phyloP scores from a whole-genome alignment of 257 asterid genomes.

The Verbena officinalis region DNA sequence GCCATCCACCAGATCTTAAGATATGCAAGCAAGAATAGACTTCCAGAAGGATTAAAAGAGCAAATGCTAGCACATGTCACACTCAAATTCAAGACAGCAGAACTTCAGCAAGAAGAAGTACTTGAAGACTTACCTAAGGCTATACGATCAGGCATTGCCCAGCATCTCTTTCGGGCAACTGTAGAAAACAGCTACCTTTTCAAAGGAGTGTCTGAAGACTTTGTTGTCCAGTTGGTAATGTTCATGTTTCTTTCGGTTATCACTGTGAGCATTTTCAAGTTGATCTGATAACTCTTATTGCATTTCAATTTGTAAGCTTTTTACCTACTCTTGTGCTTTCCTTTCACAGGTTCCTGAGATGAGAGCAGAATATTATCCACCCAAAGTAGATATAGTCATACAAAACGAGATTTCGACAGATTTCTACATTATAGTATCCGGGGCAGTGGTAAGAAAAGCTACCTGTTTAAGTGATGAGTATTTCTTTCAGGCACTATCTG shows the following conservation, averaged over 20 bases:
- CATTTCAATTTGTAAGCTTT: conserved; percentile 6
- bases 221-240: conserved; percentile 78
- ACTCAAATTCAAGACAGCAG: conserved; percentile 88
- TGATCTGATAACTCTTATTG: conserved; percentile 5
- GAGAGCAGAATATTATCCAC: conserved; percentile 94
- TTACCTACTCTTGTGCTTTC: neutral
- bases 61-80: conserved; percentile 88
- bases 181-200: conserved; percentile 77
- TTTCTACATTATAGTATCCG: conserved; percentile 84
- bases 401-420: conserved; percentile 93
- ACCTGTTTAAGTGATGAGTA: conserved; percentile 4
- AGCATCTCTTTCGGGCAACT: conserved; percentile 69
- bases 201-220: conserved; percentile 79
- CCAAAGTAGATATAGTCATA: conserved; percentile 82
- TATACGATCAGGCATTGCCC: conserved; percentile 85
- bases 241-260: conserved; percentile 23
- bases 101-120: conserved; percentile 90
- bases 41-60: conserved; percentile 79
- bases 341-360: conserved; percentile 80
- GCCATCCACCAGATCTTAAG: conserved; percentile 68
- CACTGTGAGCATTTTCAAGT: neutral
- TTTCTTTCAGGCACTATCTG: conserved; percentile 28
- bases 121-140: conserved; percentile 85
- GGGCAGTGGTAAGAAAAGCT: conserved; percentile 73
- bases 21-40: conserved; percentile 82